Base-by-base conservation (phyloP, 345 rosid genomes). In the Eucalyptus pauciflora region DNA sequence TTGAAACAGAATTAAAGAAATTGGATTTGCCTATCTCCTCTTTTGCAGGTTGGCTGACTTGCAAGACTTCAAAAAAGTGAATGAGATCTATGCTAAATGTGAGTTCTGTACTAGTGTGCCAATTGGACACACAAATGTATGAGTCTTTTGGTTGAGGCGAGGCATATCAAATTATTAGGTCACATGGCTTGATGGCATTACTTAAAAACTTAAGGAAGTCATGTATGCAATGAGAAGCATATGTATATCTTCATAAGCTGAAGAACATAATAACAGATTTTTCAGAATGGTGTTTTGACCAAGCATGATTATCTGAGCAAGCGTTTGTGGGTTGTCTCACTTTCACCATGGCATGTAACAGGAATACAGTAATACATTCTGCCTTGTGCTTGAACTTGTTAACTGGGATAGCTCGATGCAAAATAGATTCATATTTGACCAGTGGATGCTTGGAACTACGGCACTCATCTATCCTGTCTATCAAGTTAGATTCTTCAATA, bases 11-110 rank as follows among this genome's bases (percentile, higher is more conserved):
- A 54, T 22, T 52, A 49, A 56, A 79, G 87, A 60, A 4, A n/a
- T 54, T 51, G 86, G 58, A 49, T 27, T 46, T 50, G 64, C 5
- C 52, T 52, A 49, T 52, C 90, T 85, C 89, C 79, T 54, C 22
- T 50, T 50, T 33, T 89, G 91, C 92, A 97, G 99, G 99, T 87
- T 97, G 93, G 98, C 99, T 87, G 99, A 97, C 95, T 90, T 97
- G 94, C 93, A 90, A 79, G 99, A 96, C 95, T 96, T 98, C 96
- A 95, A 98, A 93, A 97, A 93, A 95, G 99, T 96, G 87, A 96
- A 98, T 50, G 99, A 96, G 92, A 95, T 98, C 88, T 96, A 97
- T 90, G 99, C 95, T 7, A 97, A 95, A 94, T 97, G 99, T 97
- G 92, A 96, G 99, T 95, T 89, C 8, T 49, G 29, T 41, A 41